A percentile compares a stretch with the other conserved stretches of the same genome.
phyloP scores from a whole-genome alignment of 1,284 basidiomycete species.

The Ceratobasidium sp. region DNA sequence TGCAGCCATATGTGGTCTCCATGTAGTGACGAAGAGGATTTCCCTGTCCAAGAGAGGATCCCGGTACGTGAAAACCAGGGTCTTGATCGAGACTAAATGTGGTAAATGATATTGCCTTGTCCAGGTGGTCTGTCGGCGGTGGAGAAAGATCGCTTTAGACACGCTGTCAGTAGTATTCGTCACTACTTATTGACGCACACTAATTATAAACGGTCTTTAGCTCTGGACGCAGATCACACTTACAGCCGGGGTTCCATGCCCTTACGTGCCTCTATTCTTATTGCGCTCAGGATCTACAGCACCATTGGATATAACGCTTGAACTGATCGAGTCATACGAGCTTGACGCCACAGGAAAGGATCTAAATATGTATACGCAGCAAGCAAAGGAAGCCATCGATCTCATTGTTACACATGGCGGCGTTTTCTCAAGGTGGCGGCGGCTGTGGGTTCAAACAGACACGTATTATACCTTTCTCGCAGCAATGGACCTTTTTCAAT shows the following conservation, averaged over 20 bases:
- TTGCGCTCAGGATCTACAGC: background rate
- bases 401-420: constrained; percentile 18
- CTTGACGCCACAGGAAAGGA: background rate
- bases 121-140: background rate
- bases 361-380: background rate
- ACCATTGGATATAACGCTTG: background rate
- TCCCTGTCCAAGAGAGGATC: background rate
- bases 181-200: background rate
- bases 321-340: background rate
- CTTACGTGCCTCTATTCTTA: background rate
- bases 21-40: background rate
- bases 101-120: background rate
- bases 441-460: background rate
- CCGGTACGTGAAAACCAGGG: background rate
- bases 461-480: background rate
- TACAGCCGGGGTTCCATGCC: background rate
- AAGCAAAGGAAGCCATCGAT: background rate
- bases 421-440: constrained; percentile 3
- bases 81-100: too few relatives aligned
- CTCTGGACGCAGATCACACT: constrained; percentile 6
- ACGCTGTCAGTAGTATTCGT: background rate
- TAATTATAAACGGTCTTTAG: background rate
- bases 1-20: background rate
- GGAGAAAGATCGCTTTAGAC: background rate
- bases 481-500: background rate